Conservation (phyloP, 139 green algal species). For the Ostreobium quekettii region DNA sequence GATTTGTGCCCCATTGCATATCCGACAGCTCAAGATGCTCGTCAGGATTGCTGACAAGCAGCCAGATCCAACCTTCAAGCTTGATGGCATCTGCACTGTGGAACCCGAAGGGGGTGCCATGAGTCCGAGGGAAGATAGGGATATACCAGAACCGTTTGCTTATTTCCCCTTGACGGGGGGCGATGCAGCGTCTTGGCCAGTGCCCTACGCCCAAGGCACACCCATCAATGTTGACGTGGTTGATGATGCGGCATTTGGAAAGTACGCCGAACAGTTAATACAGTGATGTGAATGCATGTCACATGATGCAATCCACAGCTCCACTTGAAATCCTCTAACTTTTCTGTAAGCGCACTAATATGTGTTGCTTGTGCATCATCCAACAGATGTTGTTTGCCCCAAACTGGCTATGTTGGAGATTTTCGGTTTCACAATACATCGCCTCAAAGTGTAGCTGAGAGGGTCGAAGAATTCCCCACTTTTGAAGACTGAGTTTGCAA, state of each 20-base stretch:
- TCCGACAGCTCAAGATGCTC: not conserved
- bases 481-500: no score
- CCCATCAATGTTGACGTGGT: not conserved
- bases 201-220: not conserved
- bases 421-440: no score
- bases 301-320: no score
- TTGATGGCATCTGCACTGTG: not conserved
- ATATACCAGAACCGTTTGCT: not conserved
- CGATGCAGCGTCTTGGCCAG: constrained; percentile 1
- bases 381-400: no score
- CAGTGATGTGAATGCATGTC: no score
- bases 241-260: constrained; percentile 5
- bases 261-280: no score
- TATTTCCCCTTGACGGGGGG: constrained; percentile 10
- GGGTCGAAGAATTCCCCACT: no score
- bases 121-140: not conserved
- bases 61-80: not conserved
- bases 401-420: no score
- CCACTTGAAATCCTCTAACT: no score
- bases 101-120: not conserved
- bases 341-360: no score
- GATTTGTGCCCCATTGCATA: constrained; percentile 1
- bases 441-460: no score
- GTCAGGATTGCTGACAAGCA: not conserved
- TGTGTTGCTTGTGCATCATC: no score